Conservation (phyloP, 2,329 filamentous ascomycete species). For the Paraconiothyrium brasiliense region DNA sequence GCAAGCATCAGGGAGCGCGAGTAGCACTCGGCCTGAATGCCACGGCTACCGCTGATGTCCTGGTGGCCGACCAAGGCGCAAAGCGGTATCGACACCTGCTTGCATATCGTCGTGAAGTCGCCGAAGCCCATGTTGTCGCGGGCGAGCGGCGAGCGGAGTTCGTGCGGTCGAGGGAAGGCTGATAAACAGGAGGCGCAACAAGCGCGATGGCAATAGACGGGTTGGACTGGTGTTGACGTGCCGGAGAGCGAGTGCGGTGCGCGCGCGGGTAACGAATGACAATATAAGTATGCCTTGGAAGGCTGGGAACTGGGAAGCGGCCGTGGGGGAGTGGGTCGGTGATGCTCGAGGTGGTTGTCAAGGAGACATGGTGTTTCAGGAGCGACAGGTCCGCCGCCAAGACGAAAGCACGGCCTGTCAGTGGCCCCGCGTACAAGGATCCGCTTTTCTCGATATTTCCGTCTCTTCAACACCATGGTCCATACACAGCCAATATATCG, state of each 20-base stretch:
- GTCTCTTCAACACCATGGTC: neutral
- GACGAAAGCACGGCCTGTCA: neutral
- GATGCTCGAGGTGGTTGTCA: slow-evolving; percentile 12
- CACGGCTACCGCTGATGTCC: slow-evolving; percentile 71
- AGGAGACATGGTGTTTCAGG: slow-evolving; percentile 17
- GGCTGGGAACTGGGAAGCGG: slow-evolving; percentile 17
- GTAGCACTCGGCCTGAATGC: slow-evolving; percentile 91
- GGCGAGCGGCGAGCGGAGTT: slow-evolving; percentile 9
- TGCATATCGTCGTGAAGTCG: slow-evolving; percentile 87
- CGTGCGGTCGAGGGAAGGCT: slow-evolving; percentile 22
- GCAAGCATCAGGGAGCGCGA: slow-evolving; percentile 94
- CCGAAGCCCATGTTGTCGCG: slow-evolving; percentile 77
- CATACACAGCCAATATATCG: neutral
- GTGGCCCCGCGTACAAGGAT: slow-evolving; percentile 4
- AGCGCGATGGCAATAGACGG: slow-evolving; percentile 9
- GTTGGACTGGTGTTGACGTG: slow-evolving; percentile 13
- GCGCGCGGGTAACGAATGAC: slow-evolving; percentile 35
- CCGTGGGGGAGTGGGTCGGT: slow-evolving; percentile 14
- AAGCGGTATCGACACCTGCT: slow-evolving; percentile 83
- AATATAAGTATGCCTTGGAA: slow-evolving; percentile 22
- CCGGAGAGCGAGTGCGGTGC: slow-evolving; percentile 20
- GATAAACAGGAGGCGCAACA: slow-evolving; percentile 17
- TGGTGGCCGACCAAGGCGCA: slow-evolving; percentile 85
- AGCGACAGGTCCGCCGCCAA: slow-evolving; percentile 11
- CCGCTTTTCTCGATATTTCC: slow-evolving; percentile 3